These are phyloP conservation scores for Sarocladium oryzae DNA, from an alignment of 2,329 filamentous ascomycete genomes.

Conservation along the genomic window DNA sequence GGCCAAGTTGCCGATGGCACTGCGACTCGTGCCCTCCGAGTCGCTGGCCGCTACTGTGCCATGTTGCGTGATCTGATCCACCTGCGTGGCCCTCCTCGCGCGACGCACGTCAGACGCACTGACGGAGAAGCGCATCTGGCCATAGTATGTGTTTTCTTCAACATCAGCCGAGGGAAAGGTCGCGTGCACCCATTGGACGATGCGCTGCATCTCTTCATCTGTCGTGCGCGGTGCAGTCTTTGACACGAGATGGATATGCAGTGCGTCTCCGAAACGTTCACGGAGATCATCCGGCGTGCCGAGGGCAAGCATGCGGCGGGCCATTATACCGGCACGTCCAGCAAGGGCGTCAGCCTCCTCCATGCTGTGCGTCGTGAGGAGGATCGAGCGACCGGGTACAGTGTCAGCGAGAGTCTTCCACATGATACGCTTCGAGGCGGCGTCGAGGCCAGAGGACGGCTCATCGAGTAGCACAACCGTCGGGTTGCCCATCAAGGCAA, in stretches of 20 bases:
- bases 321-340: conserved; percentile 77
- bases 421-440: conserved; percentile 86
- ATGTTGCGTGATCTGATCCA: conserved; percentile 17
- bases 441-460: conserved; percentile 82
- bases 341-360: conserved; percentile 90
- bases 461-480: conserved; percentile 84
- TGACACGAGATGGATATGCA: conserved; percentile 78
- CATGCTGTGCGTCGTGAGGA: conserved; percentile 92
- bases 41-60: not conserved
- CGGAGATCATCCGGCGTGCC: conserved; percentile 70
- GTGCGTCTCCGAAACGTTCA: conserved; percentile 66
- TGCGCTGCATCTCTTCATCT: conserved; percentile 57
- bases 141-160: conserved; percentile 72
- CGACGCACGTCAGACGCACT: conserved; percentile 40
- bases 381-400: conserved; percentile 68
- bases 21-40: conserved; percentile 27
- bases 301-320: conserved; percentile 76
- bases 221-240: conserved; percentile 66
- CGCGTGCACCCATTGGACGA: conserved; percentile 58
- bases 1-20: conserved; percentile 63
- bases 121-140: conserved; percentile 80
- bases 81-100: conserved; percentile 11
- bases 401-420: conserved; percentile 77
- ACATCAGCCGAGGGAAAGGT: conserved; percentile 60
- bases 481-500: conserved; percentile 89